Base-by-base conservation (phyloP, 345 rosid genomes). In the Erodium maritimum region DNA sequence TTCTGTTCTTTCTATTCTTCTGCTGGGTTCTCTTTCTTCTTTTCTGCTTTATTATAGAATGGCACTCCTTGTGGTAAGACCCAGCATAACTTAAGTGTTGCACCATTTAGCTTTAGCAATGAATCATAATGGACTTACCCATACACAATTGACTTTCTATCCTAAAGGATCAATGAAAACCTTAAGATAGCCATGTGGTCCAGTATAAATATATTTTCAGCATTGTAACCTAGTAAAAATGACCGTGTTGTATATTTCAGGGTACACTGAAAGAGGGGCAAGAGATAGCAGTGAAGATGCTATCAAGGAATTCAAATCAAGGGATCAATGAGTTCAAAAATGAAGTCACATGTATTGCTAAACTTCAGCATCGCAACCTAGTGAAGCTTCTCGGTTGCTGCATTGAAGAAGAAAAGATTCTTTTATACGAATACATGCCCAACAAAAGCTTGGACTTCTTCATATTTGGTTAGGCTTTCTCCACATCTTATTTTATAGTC, bases 311-410 rank as follows among this genome's bases (percentile, higher is more conserved):
- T 22, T 75, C 79, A 2, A 53, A 29, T 17, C 79, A 75, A 60
- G 79, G 79, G 5, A 11, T 50, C 0, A 67, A 58, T 45, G 79
- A 71, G 34, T 75, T 75, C 72, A 74, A 72, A 72, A 73, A 73
- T 64, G 78, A 74, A 58, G 72, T 70, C 11, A 59, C 21, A n/a
- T 48, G 68, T 50, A 71, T 75, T 33, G 75, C 79, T 0, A 75
- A 61, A 67, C 73, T 75, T 58, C 79, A 75, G 19, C 79, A 71
- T 21, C 51, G 73, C 25, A 75, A 75, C 53, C 70, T 75, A 1
- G 79, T 75, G 20, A 65, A 69, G 17, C 53, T 75, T 46, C 57
- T 71, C 0, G 79, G 79, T 42, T 71, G 68, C 60, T 71, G 79
- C 68, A 20, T 59, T 19, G 64, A 71, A 24, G 60, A 67, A 18